A percentile compares a stretch with the other conserved stretches of the same genome.
These are phyloP conservation scores for Phytophthora citricola DNA, from an alignment of 352 stramenopile genomes.

Conservation along the genomic window DNA sequence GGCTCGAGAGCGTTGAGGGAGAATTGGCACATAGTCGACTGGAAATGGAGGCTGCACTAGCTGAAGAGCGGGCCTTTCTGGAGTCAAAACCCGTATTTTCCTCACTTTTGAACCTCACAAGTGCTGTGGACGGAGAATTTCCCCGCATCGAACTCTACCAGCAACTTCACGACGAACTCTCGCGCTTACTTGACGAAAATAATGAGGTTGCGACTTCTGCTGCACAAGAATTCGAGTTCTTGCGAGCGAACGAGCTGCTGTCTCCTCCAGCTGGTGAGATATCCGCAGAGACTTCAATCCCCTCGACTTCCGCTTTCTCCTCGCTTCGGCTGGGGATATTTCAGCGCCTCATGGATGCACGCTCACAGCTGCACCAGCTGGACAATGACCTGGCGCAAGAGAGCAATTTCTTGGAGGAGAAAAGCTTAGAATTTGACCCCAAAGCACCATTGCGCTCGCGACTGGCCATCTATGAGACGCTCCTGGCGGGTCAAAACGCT, in stretches of 20 bases:
- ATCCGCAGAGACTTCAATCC: neutral
- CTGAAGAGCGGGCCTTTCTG: conserved; percentile 27
- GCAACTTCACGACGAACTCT: conserved; percentile 26
- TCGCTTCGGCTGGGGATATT: conserved; percentile 27
- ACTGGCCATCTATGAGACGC: conserved; percentile 46
- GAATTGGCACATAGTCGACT: conserved; percentile 22
- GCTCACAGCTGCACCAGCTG: conserved; percentile 3
- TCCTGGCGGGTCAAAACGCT: conserved; percentile 51
- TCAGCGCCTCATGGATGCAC: conserved; percentile 19
- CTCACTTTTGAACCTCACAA: conserved; percentile 3
- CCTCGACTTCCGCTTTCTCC: conserved; percentile 17
- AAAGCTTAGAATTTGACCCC: conserved; percentile 17
- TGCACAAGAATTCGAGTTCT: conserved; percentile 23
- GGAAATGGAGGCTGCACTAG: conserved; percentile 14
- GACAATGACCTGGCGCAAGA: conserved; percentile 28
- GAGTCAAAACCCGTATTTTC: conserved; percentile 21
- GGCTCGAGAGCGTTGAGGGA: conserved; percentile 17
- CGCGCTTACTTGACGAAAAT: conserved; percentile 19
- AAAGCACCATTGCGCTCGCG: conserved; percentile 34
- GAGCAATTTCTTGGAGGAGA: conserved; percentile 16
- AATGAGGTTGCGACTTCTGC: conserved; percentile 6
- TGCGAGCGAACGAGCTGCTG: conserved; percentile 18
- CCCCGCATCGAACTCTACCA: conserved; percentile 27
- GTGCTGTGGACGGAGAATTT: neutral
- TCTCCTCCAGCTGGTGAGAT: neutral